Evolutionary conservation across 495 filamentous ascomycete genomes (phyloP).

Genomic region (Penicillium coffeae): DNA sequence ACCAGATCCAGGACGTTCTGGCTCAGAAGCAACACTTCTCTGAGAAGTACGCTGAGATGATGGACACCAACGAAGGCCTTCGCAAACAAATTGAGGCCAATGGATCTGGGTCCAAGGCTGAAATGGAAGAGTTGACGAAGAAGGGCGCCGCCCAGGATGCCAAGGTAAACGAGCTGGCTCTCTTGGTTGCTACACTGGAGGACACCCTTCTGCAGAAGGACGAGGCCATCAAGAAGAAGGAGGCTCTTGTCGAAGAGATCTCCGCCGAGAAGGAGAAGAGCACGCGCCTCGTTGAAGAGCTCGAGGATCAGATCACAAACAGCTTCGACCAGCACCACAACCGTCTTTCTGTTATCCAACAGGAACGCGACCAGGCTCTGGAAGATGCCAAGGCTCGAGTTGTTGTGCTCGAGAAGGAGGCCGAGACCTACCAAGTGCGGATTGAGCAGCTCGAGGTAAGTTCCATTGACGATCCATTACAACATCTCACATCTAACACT

Average conservation of each 20-base stretch:
- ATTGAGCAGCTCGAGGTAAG: constrained; percentile 46
- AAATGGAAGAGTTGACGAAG: constrained; percentile 34
- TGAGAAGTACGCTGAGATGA: constrained; percentile 42
- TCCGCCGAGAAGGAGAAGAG: constrained; percentile 73
- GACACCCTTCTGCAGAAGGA: constrained; percentile 65
- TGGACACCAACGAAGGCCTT: constrained; percentile 38
- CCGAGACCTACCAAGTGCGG: constrained; percentile 47
- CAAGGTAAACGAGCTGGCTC: constrained; percentile 48
- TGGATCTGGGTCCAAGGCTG: constrained; percentile 33
- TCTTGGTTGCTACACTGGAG: constrained; percentile 53
- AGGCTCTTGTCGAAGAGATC: constrained; percentile 55
- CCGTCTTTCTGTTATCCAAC: constrained; percentile 66
- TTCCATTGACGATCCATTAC: constrained; percentile 13
- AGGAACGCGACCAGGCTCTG: constrained; percentile 48
- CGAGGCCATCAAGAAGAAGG: constrained; percentile 69
- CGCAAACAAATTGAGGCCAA: constrained; percentile 54
- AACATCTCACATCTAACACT: constrained; percentile 5
- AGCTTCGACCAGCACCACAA: constrained; percentile 94
- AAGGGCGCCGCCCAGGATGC: constrained; percentile 35
- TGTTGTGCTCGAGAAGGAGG: constrained; percentile 45
- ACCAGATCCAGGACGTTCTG: constrained; percentile 47
- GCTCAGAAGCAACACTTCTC: constrained; percentile 44
- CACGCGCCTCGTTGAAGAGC: constrained; percentile 84
- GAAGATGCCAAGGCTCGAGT: constrained; percentile 47
- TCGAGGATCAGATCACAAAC: constrained; percentile 93